Conservation (phyloP, 345 rosid species). For the Populus pruinosa region DNA sequence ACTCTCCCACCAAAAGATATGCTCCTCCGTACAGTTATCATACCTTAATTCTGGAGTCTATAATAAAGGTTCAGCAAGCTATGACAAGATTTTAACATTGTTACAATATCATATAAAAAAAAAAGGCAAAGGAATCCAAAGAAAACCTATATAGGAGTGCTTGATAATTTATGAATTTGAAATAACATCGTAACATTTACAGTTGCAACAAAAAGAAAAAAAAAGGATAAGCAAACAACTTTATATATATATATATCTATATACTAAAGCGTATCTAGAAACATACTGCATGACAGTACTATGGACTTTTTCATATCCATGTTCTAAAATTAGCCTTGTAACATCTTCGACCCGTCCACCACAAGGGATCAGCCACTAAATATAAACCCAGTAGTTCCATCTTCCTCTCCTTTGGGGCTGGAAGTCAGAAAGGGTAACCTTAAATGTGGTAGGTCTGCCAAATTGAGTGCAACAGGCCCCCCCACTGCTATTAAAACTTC, state of each 20-base stretch:
- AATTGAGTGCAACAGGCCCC: slow-evolving; percentile 27
- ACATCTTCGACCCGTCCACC: slow-evolving; percentile 29
- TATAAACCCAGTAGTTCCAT: slow-evolving; percentile 23
- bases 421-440: slow-evolving; percentile 27
- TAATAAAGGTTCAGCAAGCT: background rate
- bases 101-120: background rate
- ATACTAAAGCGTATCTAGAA: slow-evolving; percentile 24
- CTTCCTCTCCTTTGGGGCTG: slow-evolving; percentile 30
- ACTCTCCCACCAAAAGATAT: background rate
- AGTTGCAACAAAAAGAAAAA: slow-evolving; percentile 19
- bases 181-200: slow-evolving; percentile 26
- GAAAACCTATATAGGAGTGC: background rate
- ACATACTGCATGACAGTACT: slow-evolving; percentile 31
- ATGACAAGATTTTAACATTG: background rate
- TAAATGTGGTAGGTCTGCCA: slow-evolving; percentile 20
- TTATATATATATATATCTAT: slow-evolving; percentile 11
- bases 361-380: slow-evolving; percentile 30
- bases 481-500: slow-evolving; percentile 21
- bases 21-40: background rate
- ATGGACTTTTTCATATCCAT: slow-evolving; percentile 36
- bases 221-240: slow-evolving; percentile 27
- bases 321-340: slow-evolving; percentile 42
- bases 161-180: background rate
- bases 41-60: background rate
- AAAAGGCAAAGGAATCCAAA: background rate